Base-by-base conservation (phyloP, 495 filamentous ascomycete genomes). In the Apodospora peruviana region DNA sequence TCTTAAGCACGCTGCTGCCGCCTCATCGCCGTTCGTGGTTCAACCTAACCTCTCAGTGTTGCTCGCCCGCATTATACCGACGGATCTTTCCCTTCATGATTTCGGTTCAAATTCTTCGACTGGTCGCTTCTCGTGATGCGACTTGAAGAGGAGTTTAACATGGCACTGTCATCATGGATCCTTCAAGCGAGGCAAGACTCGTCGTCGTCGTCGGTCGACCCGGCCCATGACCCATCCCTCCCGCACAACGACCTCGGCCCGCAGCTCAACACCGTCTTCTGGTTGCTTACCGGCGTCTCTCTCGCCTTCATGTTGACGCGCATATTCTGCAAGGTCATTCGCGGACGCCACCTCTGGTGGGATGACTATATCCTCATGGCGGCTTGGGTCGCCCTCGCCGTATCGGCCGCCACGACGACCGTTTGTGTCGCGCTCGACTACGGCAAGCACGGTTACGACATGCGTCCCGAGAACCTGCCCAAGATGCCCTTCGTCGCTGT, bases 211-310 rank as follows among this genome's bases (percentile, higher is more conserved):
- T n/a, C n/a, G n/a, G n/a, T n/a, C n/a, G n/a, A n/a, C n/a, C n/a
- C n/a, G n/a, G n/a, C n/a, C n/a, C n/a, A n/a, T n/a, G 27, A 32
- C 27, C 27, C 27, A 14, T 32, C 20, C 18, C 27, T 56, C 19
- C 16, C 47, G n/a, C 59, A 62, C 40, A 35, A 47, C 22, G 50
- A 62, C 25, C 42, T 50, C 0, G 65, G 62, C 5, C 58, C 57
- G 25, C 44, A 56, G 22, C 51, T 67, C 51, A 68, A 67, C 39
- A 47, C 56, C 47, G 52, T 64, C 40, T 62, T 68, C 41, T 71
- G 68, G 68, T 18, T 51, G 9, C 54, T 71, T 16, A 58, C 51
- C 7, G 34, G 25, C 24, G 27, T 67, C 25, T 56, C 68, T 9
- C n/a, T 42, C 4, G 25, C 45, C 5, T 61, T 67, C 27, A 40